A percentile compares a stretch with the other conserved stretches of the same genome.
These are phyloP conservation scores for Talaromyces sp. DNA, from an alignment of 2,329 filamentous ascomycete species.

Conservation along the genomic window DNA sequence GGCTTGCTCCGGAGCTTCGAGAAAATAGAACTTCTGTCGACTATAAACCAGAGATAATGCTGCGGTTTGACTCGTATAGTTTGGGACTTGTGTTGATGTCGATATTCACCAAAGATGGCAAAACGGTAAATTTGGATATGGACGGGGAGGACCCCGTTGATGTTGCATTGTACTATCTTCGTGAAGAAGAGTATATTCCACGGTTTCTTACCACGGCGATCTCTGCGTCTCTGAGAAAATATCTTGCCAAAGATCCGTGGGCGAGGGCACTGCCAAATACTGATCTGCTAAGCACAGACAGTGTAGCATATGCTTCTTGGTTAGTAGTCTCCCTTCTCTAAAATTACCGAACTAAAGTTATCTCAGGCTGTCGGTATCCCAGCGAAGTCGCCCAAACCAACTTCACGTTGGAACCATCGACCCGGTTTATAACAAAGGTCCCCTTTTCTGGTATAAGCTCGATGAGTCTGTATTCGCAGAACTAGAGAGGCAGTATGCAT, in stretches of 20 bases:
- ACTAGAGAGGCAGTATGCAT: conserved; percentile 18
- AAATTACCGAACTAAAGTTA: not conserved
- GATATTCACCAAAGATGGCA: conserved; percentile 16
- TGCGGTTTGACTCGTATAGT: conserved; percentile 23
- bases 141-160: conserved; percentile 8
- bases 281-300: conserved; percentile 16
- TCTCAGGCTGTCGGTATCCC: conserved; percentile 16
- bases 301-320: conserved; percentile 17
- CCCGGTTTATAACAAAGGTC: conserved; percentile 22
- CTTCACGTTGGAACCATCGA: conserved; percentile 18
- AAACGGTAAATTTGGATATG: conserved; percentile 9
- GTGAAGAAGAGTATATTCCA: conserved; percentile 14
- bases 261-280: conserved; percentile 15
- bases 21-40: conserved; percentile 9
- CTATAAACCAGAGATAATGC: conserved; percentile 20
- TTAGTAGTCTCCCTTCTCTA: conserved; percentile 6
- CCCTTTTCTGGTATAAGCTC: conserved; percentile 22
- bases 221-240: conserved; percentile 13
- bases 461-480: conserved; percentile 18
- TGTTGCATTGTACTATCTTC: conserved; percentile 13
- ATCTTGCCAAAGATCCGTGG: conserved; percentile 19
- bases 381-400: conserved; percentile 8
- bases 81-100: conserved; percentile 20
- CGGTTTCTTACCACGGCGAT: conserved; percentile 14
- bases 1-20: conserved; percentile 18